Base-by-base conservation (phyloP, 306 rosid genomes). In the Vachellia pachyceras region DNA sequence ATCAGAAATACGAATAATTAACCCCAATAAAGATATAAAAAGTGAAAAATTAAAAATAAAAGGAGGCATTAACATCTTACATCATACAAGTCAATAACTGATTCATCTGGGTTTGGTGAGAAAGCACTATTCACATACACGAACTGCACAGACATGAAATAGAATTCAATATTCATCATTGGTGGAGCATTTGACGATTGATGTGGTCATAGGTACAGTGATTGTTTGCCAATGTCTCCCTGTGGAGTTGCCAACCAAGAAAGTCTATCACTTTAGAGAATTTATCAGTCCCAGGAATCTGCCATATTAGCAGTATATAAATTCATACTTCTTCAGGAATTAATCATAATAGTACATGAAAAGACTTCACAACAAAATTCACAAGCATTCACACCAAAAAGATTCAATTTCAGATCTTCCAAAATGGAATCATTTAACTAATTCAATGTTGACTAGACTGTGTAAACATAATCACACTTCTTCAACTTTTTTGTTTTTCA, bases 191-290 rank as follows among this genome's bases (percentile, higher is more conserved):
- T 66, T 72, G 57, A 23, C 75, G 23, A 6, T 6, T 10, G 60
- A 82, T 3, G 14, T 50, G 45, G 37, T 67, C 25, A 25, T 60
- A 57, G 71, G 47, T 20, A 79, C 5, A 36, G 22, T 65, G 65
- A 36, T 60, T 44, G 78, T 41, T 69, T 90, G 93, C 99, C 98
- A 93, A 79, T 75, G 97, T 89, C 33, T 95, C 97, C 83, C 92
- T 87, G 82, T 95, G 98, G 77, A 95, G 97, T 82, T 91, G 97
- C 63, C 98, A 90, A 57, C 98, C 83, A 40, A 95, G 88, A 83
- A 93, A 95, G 84, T 95, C 99, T 33, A 95, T 93, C 82, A 93
- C 98, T 84, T 93, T 95, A 25, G 95, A 95, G 75, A 95, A 95
- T 73, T 95, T 95, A 84, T 95, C 98, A 29, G 94, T 89, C 79